Conservation (phyloP, 495 filamentous ascomycete genomes). For the Penicillium ochrochloron region DNA sequence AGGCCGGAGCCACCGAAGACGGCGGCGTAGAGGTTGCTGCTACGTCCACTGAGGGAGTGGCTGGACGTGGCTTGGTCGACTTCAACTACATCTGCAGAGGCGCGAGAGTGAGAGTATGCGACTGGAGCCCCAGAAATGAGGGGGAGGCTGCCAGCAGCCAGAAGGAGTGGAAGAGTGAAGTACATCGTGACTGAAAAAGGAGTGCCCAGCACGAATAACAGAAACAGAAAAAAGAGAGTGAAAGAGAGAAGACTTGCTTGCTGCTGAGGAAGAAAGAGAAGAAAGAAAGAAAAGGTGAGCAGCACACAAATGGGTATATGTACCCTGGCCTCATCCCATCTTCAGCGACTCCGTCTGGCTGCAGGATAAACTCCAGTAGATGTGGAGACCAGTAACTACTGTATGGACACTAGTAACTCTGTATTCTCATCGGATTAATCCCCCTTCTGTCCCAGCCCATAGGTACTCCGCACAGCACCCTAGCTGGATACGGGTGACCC, state of each 20-base stretch:
- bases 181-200: conserved; percentile 29
- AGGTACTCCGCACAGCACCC: background rate
- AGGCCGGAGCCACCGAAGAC: conserved; percentile 31
- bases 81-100: conserved; percentile 20
- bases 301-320: conserved; percentile 7
- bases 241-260: conserved; percentile 37
- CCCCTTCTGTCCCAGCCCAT: background rate
- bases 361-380: background rate
- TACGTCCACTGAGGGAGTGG: conserved; percentile 31
- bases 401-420: background rate
- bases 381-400: conserved; percentile 18
- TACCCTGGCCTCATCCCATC: background rate
- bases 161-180: conserved; percentile 32
- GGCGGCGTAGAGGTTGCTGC: conserved; percentile 21
- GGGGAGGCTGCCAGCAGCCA: conserved; percentile 42
- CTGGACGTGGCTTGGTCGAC: conserved; percentile 11
- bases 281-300: background rate
- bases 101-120: conserved; percentile 22
- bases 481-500: background rate
- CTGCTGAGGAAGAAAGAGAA: conserved; percentile 15
- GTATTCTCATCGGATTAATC: background rate
- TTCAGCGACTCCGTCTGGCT: background rate
- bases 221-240: conserved; percentile 17
- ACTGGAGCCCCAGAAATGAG: conserved; percentile 36
- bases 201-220: conserved; percentile 30